A percentile compares a stretch with the other conserved stretches of the same genome.
These are phyloP conservation scores for Colletotrichum tabaci DNA, from an alignment of 2,329 filamentous ascomycete genomes.

Conservation along the genomic window DNA sequence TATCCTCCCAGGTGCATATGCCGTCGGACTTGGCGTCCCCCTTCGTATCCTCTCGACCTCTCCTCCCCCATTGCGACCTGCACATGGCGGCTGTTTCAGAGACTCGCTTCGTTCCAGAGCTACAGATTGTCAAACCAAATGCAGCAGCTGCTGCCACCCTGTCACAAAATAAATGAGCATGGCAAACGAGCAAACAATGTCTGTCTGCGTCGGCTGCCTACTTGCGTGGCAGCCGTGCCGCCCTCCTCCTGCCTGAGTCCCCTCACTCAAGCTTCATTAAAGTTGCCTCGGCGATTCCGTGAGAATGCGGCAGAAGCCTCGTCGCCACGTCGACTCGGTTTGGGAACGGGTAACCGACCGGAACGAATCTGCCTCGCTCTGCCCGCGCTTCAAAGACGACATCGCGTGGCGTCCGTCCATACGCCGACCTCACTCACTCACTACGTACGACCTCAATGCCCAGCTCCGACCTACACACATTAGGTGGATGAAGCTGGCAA, in stretches of 20 bases:
- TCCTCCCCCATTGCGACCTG: conserved; percentile 8
- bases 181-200: conserved; percentile 1
- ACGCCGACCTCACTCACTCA: background rate
- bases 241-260: background rate
- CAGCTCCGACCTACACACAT: background rate
- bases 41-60: background rate
- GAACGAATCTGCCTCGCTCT: conserved; percentile 8
- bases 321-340: background rate
- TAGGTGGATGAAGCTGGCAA: too few relatives aligned
- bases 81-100: conserved; percentile 38
- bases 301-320: conserved; percentile 12
- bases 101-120: conserved; percentile 33
- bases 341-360: background rate
- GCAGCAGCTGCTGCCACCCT: background rate
- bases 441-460: background rate
- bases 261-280: conserved; percentile 10
- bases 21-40: conserved; percentile 10
- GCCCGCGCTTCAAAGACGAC: too few relatives aligned
- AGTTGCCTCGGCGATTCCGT: background rate
- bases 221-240: background rate
- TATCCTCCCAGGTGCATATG: conserved; percentile 3
- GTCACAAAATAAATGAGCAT: background rate
- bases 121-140: conserved; percentile 23
- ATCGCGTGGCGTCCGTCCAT: background rate
- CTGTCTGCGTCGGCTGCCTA: background rate